A percentile compares a stretch with the other conserved stretches of the same genome.
Evolutionary conservation across 108 stramenopile species (phyloP).

Genomic region (Skeletonema potamos): DNA sequence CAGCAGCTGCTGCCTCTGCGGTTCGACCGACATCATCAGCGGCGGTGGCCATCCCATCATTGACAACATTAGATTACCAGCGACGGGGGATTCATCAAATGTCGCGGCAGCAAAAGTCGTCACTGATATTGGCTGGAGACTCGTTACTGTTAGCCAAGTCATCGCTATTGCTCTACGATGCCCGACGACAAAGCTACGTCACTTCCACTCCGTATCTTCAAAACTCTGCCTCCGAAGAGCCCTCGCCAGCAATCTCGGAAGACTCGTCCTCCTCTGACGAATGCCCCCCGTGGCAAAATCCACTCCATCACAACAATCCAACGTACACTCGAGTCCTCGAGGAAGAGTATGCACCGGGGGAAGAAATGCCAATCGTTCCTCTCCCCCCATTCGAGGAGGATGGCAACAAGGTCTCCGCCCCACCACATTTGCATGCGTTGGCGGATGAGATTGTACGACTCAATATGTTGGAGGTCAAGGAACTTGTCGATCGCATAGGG

Average conservation of each 20-base stretch:
- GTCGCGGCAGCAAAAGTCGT: not conserved
- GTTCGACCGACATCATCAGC: not conserved
- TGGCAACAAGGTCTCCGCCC: conserved; percentile 33
- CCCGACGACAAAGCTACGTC: not conserved
- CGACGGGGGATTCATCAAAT: not conserved
- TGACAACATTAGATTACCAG: not conserved
- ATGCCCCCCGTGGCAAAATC: conserved; percentile 72
- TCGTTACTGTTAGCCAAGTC: not conserved
- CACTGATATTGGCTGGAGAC: not conserved
- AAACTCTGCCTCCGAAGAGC: not conserved
- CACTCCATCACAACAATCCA: conserved; percentile 70
- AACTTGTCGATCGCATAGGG: conserved; percentile 69
- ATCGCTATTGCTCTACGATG: not conserved
- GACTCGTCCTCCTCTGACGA: too few relatives aligned
- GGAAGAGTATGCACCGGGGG: conserved; percentile 66
- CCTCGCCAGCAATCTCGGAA: not conserved
- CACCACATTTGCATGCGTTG: conserved; percentile 64
- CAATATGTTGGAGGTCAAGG: conserved; percentile 76
- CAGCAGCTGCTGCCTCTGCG: not conserved
- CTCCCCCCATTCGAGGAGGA: conserved; percentile 63
- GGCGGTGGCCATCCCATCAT: not conserved
- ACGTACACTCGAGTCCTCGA: conserved; percentile 45
- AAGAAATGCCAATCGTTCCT: conserved; percentile 61
- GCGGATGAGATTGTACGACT: conserved; percentile 71
- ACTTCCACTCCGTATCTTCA: not conserved